Conservation (phyloP, 2,329 filamentous ascomycete genomes). For the Colletotrichum eleusines region DNA sequence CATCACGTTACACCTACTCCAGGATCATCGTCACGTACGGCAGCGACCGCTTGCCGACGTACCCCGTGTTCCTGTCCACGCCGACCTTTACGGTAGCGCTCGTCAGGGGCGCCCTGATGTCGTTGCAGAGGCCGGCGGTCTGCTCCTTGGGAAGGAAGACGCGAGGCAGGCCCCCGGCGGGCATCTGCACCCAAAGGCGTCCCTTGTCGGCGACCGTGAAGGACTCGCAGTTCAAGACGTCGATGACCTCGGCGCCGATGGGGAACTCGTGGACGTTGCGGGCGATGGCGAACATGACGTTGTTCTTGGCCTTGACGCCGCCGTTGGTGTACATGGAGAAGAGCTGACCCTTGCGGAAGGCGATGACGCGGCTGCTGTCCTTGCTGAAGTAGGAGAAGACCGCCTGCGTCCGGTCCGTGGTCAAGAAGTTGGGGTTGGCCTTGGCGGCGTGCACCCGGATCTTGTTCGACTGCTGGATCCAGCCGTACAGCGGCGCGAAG, state of each 20-base stretch:
- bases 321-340: constrained; percentile 54
- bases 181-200: constrained; percentile 40
- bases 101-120: constrained; percentile 28
- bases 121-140: constrained; percentile 35
- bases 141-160: constrained; percentile 38
- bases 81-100: constrained; percentile 36
- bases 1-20: background rate
- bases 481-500: constrained; percentile 60
- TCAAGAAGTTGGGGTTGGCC: constrained; percentile 29
- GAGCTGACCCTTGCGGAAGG: constrained; percentile 39
- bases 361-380: constrained; percentile 37
- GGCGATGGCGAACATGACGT: constrained; percentile 50
- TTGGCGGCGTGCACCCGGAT: constrained; percentile 52
- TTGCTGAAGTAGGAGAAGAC: constrained; percentile 32
- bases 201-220: constrained; percentile 32
- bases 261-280: constrained; percentile 53
- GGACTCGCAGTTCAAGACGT: constrained; percentile 57
- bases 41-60: constrained; percentile 26
- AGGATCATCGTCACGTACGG: constrained; percentile 21
- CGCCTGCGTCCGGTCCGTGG: constrained; percentile 27
- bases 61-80: constrained; percentile 37
- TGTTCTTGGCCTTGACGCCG: constrained; percentile 49
- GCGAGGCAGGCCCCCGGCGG: constrained; percentile 34
- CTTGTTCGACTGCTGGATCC: constrained; percentile 61
- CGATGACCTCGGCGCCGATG: constrained; percentile 50